Conservation (phyloP, 768 basidiomycete species). For the Pholiota microspora region DNA sequence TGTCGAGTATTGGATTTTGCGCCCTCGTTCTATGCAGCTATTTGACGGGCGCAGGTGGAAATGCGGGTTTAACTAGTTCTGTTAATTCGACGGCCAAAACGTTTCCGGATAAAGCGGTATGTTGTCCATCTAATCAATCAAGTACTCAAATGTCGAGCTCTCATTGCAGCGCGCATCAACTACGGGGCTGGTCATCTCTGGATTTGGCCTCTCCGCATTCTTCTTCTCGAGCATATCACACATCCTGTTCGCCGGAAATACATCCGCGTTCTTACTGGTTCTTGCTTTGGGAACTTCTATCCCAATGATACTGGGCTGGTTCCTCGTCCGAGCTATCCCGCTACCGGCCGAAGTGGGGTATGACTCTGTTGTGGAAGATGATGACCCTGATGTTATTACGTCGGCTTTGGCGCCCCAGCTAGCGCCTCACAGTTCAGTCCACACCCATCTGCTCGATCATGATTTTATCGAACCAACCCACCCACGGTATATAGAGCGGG, state of each 20-base stretch:
- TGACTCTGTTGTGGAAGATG: slow-evolving; percentile 18
- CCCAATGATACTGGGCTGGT: slow-evolving; percentile 77
- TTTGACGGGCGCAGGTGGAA: slow-evolving; percentile 77
- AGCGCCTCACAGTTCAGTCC: slow-evolving; percentile 13
- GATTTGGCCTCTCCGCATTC: slow-evolving; percentile 91
- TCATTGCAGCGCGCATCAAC: slow-evolving; percentile 71
- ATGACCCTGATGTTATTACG: slow-evolving; percentile 15
- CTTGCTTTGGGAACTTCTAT: slow-evolving; percentile 76
- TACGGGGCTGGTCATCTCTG: slow-evolving; percentile 79
- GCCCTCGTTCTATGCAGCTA: slow-evolving; percentile 62
- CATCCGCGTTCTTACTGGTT: slow-evolving; percentile 71
- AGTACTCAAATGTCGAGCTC: too few species aligned
- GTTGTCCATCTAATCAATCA: slow-evolving; percentile 24
- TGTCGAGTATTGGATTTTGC: slow-evolving; percentile 42
- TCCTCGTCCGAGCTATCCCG: slow-evolving; percentile 71
- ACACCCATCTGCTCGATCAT: slow-evolving; percentile 22
- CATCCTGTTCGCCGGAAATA: slow-evolving; percentile 71
- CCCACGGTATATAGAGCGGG: slow-evolving; percentile 13
- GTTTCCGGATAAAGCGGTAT: slow-evolving; percentile 68
- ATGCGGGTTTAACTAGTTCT: slow-evolving; percentile 64
- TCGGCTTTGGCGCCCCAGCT: slow-evolving; percentile 11
- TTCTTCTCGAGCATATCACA: slow-evolving; percentile 80
- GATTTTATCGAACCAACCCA: slow-evolving; percentile 20
- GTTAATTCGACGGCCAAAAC: slow-evolving; percentile 84
- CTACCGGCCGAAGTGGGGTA: slow-evolving; percentile 37